Conservation (phyloP, 108 stramenopile genomes). For the Cyclotella atomus region DNA sequence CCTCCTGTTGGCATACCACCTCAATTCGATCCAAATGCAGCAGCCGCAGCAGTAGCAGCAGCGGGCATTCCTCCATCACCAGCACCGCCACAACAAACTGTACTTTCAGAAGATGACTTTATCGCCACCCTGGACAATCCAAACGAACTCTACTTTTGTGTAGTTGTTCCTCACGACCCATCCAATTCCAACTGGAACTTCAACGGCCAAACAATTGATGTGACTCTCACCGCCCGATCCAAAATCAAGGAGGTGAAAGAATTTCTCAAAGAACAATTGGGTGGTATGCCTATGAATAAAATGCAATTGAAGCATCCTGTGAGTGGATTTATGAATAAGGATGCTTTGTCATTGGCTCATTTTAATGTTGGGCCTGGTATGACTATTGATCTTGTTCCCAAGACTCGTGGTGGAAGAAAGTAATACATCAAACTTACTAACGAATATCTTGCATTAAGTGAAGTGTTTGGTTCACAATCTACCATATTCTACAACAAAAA, state of each 20-base stretch:
- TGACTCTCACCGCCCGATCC: slow-evolving; percentile 62
- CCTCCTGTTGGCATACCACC: slow-evolving; percentile 15
- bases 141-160: slow-evolving; percentile 62
- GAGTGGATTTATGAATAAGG: slow-evolving; percentile 77
- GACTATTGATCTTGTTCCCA: slow-evolving; percentile 72
- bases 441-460: no score
- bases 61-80: not conserved
- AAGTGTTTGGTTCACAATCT: no score
- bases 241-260: slow-evolving; percentile 80
- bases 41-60: not conserved
- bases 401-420: slow-evolving; percentile 79
- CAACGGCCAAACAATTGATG: slow-evolving; percentile 79
- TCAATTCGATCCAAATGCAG: slow-evolving; percentile 13
- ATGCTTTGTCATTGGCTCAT: slow-evolving; percentile 62
- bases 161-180: slow-evolving; percentile 73
- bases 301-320: slow-evolving; percentile 76
- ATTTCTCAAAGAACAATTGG: slow-evolving; percentile 56
- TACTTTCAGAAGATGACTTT: slow-evolving; percentile 66
- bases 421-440: slow-evolving; percentile 39
- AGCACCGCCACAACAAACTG: slow-evolving; percentile 17
- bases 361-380: slow-evolving; percentile 75
- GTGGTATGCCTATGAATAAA: slow-evolving; percentile 87
- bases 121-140: slow-evolving; percentile 64
- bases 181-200: slow-evolving; percentile 83
- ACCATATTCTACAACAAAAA: slow-evolving; percentile 75